phyloP scores from a whole-genome alignment of 1,284 basidiomycete species.

The Cystobasidium pallidum region DNA sequence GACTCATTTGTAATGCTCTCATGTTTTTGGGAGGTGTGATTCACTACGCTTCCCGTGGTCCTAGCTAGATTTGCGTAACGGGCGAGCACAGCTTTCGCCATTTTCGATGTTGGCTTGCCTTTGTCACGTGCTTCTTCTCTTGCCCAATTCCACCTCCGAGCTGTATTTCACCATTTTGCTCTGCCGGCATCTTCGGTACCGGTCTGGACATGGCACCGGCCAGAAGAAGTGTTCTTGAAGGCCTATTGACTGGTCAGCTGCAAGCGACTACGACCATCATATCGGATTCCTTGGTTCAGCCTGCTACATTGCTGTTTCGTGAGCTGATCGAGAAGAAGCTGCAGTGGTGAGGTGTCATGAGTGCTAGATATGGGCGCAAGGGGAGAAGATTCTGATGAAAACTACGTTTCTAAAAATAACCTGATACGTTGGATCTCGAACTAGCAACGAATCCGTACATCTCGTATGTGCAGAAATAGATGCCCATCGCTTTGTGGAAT shows the following conservation, averaged over 20 bases:
- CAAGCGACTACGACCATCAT: conserved; percentile 44
- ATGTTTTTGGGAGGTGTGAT: too few species aligned
- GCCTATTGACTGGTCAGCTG: conserved; percentile 8
- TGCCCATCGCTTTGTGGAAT: conserved; percentile 17
- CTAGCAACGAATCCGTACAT: neutral
- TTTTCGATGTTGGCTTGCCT: neutral
- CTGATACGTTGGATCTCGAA: neutral
- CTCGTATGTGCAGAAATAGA: conserved; percentile 23
- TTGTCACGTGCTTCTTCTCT: conserved; percentile 6
- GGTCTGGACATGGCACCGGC: neutral
- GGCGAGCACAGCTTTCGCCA: too few species aligned
- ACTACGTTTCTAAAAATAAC: too few species aligned
- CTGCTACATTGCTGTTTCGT: conserved; percentile 44
- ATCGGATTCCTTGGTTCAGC: conserved; percentile 48
- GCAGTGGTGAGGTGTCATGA: conserved; percentile 15
- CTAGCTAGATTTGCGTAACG: too few species aligned
- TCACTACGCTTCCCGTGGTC: too few species aligned
- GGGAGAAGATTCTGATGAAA: neutral
- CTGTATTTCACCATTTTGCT: neutral
- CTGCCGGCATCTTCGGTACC: neutral
- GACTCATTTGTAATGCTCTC: too few species aligned
- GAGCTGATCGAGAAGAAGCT: conserved; percentile 45
- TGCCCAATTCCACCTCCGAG: neutral
- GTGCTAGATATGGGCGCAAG: neutral
- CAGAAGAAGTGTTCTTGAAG: neutral